Base-by-base conservation (phyloP, 441 rosid species). In the Corymbia calophylla region DNA sequence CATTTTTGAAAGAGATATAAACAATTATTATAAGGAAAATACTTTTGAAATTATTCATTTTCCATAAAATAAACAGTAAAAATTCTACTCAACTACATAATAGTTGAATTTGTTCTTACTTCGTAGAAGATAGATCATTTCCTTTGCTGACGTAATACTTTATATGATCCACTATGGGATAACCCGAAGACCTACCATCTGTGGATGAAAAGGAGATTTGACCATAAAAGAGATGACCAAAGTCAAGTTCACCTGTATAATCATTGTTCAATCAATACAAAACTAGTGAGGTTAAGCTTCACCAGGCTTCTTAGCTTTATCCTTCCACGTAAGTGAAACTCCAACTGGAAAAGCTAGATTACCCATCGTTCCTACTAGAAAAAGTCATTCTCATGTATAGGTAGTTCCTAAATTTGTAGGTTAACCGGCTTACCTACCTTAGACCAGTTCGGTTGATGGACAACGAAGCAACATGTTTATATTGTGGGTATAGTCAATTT, bases 21-120 rank as follows among this genome's bases (percentile, higher is more conserved):
- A 17, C 0, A 0, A 62, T 6, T 0, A 62, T 6, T 62, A 29
- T 62, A 29, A 31, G 18, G 5, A 62, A 62, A 14, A 62, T 62
- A 29, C 6, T 62, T 60, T 62, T 8, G 2, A 29, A 62, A 62
- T 29, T 51, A 49, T 10, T 13, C 32, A 29, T 12, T 62, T 62
- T 62, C 32, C 5, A 14, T 18, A 27, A 62, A 62, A 62, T 6
- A 62, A 1, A 13, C 18, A 13, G 2, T 2, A 2, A 44, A 44
- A 14, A 44, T 80, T 80, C 31, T 47, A 15, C 53, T 80, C 53
- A 44, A 23, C n/a, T 12, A 23, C 84, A 44, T 23, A 12, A 29
- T 23, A 25, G 51, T 44, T 44, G 51, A 77, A 77, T 77, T 7
- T 44, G 84, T n/a, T 44, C 13, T 47, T 80, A 44, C 29, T 25